Evolutionary conservation across 108 stramenopile species (phyloP).

Genomic region (Nitzschia sp.): DNA sequence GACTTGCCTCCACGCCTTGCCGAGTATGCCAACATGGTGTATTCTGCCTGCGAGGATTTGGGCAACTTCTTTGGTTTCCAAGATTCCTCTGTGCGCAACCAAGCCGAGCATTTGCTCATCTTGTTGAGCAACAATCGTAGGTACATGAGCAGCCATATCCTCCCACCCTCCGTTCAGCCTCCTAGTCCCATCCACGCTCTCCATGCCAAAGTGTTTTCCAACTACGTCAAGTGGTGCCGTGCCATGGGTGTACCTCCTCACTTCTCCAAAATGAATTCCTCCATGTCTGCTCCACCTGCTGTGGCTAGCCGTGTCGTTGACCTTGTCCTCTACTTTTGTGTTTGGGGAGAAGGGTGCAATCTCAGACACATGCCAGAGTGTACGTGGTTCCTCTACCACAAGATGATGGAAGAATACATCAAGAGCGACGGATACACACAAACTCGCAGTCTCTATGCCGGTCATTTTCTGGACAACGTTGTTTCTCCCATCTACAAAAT

Average conservation of each 20-base stretch:
- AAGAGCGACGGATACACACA: constrained; percentile 61
- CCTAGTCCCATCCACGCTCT: constrained; percentile 89
- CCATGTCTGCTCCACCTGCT: constrained; percentile 85
- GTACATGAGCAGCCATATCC: constrained; percentile 87
- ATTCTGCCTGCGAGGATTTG: constrained; percentile 88
- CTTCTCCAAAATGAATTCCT: constrained; percentile 80
- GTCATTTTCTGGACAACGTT: constrained; percentile 93
- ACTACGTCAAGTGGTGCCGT: constrained; percentile 96
- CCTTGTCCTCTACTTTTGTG: constrained; percentile 92
- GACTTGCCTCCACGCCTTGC: constrained; percentile 86
- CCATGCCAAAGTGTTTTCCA: constrained; percentile 94
- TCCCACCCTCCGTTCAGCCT: constrained; percentile 76
- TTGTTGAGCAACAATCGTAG: constrained; percentile 93
- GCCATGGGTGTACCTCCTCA: constrained; percentile 84
- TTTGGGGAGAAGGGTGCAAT: constrained; percentile 98
- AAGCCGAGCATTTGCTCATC: constrained; percentile 94
- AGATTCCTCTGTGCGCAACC: constrained; percentile 90
- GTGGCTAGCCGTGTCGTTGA: constrained; percentile 86
- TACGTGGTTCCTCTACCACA: constrained; percentile 96
- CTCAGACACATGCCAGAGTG: constrained; percentile 98
- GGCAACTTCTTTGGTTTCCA: constrained; percentile 93
- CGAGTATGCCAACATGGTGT: constrained; percentile 92
- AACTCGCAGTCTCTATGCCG: constrained; percentile 89
- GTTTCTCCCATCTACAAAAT: constrained; percentile 90
- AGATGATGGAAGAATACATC: constrained; percentile 93